Evolutionary conservation across 2,329 filamentous ascomycete species (phyloP), one percentile per base, ranked within the genome.

Genomic region (Immersiporthe knoxdaviesiana): DNA sequence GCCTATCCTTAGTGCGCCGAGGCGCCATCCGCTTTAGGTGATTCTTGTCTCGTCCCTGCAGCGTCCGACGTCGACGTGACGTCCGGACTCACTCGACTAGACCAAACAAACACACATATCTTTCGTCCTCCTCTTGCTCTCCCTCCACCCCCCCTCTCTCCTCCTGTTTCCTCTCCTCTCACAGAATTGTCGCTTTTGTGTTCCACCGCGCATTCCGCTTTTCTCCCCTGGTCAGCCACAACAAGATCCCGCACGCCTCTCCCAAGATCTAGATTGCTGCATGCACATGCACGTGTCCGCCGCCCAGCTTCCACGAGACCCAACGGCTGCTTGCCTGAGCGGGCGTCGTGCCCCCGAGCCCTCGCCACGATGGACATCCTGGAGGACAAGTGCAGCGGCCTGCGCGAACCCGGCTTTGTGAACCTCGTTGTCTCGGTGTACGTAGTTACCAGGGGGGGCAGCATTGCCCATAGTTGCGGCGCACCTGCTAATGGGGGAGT

Each of bases 341-440:
- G n/a, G 16, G 56, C 56, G 30, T 44, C 14, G 44, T 54, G 61
- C 39, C 54, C 59, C 32, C 32, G 37, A 50, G 44, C 27, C 32
- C 35, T 39, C 54, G 52, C 24, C 66, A 72, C 68, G 56, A 82
- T 81, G 80, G 77, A 79, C 68, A 67, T 71, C 37, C 70, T 77
- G 39, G 70, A 77, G 65, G 78, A 80, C 70, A 80, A 80, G 69
- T 88, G 86, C 77, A 84, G 86, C 72, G 80, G 80, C 72, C 83
- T 88, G 70, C 83, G 84, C 70, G 78, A 84, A 71, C 84, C 85
- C 21, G 84, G 84, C 68, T 84, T 86, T 74, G 79, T 85, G 68
- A 87, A 87, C 75, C 81, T 88, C 72, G 82, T 84, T 70, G 78
- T 88, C 59, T 88, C 86, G 50, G 85, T 88, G 86, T 88, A 76